Evolutionary conservation across 768 basidiomycete species (phyloP), one percentile per base, ranked within the genome.

Genomic region (Dentipellis fragilis): DNA sequence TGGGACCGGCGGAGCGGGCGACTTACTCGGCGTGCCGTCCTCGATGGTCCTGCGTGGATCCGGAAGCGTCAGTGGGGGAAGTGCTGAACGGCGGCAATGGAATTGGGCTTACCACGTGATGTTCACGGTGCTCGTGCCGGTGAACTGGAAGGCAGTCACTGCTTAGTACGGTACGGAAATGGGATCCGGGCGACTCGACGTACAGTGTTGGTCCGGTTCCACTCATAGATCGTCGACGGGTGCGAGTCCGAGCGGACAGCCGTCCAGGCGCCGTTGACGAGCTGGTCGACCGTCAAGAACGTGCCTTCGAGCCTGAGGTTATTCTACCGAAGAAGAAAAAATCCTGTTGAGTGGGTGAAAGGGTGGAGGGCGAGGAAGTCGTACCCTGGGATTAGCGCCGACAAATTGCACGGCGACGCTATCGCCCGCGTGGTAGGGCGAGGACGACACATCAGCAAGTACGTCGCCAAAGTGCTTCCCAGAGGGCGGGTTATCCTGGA

Each of bases 371-470:
- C 11, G 34, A 47, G 19, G 39, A 10, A 21, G 2, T 51, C 80
- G 59, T 60, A 87, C 86, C 69, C 88, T 74, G 0, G 87, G 89
- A 65, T 88, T 87, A 42, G 87, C 88, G 47, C 86, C 87, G 49
- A 85, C 81, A 59, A 90, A 90, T 51, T 74, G 72, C 12, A 77
- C 84, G 10, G 66, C 65, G 54, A 87, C 87, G 4, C 73, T 83
- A 36, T 83, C 74, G 12, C 84, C 83, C 8, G 71, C 74, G 39
- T 62, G 65, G 67, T 87, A 90, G 5, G 74, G 65, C 37, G 60
- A 65, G 0, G 69, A 67, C 10, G 71, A 65, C 50, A 85, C 85
- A 65, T 89, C 79, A 10, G 70, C 63, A 5, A 83, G 63, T 10
- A 87, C 76, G 29, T 76, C 74, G 46, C 88, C 88, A 63, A 90